Conservation (phyloP, 352 stramenopile species). For the Globisporangium mamillatum region DNA sequence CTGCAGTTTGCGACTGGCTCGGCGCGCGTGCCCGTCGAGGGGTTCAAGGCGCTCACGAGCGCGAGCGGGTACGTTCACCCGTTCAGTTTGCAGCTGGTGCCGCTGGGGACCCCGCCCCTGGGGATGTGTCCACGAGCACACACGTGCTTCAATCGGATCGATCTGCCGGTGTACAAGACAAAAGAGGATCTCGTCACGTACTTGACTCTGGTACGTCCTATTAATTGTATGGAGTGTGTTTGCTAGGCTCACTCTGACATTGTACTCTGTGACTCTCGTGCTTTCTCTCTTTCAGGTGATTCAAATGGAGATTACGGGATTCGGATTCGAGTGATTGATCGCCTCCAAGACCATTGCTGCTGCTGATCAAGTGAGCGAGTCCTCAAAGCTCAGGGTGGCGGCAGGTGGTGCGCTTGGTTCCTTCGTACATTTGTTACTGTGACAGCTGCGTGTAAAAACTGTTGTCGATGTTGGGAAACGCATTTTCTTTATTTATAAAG, state of each 20-base stretch:
- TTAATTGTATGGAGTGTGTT: too few relatives aligned
- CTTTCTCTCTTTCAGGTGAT: slow-evolving; percentile 42
- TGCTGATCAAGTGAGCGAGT: neutral
- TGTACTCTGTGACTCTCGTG: slow-evolving; percentile 41
- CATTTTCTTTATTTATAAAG: slow-evolving; percentile 9
- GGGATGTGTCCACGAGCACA: slow-evolving; percentile 78
- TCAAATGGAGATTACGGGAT: slow-evolving; percentile 89
- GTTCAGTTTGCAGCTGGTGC: slow-evolving; percentile 78
- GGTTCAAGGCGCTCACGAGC: slow-evolving; percentile 77
- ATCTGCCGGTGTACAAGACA: slow-evolving; percentile 75
- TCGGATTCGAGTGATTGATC: slow-evolving; percentile 38
- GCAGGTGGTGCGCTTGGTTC: neutral
- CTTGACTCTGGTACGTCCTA: slow-evolving; percentile 72
- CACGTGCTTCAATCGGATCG: slow-evolving; percentile 89
- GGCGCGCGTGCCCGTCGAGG: slow-evolving; percentile 90
- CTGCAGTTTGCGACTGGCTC: slow-evolving; percentile 98
- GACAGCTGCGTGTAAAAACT: neutral
- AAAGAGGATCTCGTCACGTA: slow-evolving; percentile 86
- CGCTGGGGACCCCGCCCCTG: slow-evolving; percentile 37
- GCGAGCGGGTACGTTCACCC: slow-evolving; percentile 75
- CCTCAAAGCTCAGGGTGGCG: neutral
- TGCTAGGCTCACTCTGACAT: slow-evolving; percentile 1
- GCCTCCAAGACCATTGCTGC: neutral
- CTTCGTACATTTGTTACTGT: neutral
- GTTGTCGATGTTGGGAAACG: neutral